Base-by-base conservation (phyloP, 2,329 filamentous ascomycete species). In the Zasmidium angulare region DNA sequence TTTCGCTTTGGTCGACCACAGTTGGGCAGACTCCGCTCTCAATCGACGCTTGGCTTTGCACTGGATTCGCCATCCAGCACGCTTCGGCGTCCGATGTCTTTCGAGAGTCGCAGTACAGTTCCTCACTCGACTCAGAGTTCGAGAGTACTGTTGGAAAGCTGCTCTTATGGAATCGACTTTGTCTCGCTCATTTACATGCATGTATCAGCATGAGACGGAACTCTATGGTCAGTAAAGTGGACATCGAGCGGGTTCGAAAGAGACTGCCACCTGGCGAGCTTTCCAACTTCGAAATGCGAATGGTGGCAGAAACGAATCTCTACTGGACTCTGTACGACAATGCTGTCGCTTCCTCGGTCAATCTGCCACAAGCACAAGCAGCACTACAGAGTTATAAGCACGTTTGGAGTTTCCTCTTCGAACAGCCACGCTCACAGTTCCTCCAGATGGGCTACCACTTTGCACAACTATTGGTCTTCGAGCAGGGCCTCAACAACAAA, bases 401-500 rank as follows among this genome's bases (percentile, higher is more conserved):
- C 11, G 55, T 49, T 0, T 61, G 76, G 77, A 68, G 69, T 50
- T 74, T 69, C 36, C 69, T 79, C 19, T 71, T 78, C 76, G 76
- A 77, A 26, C 73, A 79, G 65, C 77, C 77, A 17, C 68, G 77
- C 43, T 75, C 77, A 1, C 78, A 79, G 58, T 79, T 80, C 55
- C 70, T 80, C 2, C 69, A 76, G 26, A 79, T 81, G 77, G 78
- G 78, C 1, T 79, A 77, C 55, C 72, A 77, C 48, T 80, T 81
- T 60, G 76, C 77, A 10, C 75, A 78, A 52, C 70, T 80, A 1
- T 68, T 80, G 11, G 66, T 74, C 2, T 79, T 78, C 59, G 75
- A 78, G 49, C 72, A 76, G 62, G 72, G 72, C 11, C 66, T 77
- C 1, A 77, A 76, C 55, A 71, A 72, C 43, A 60, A 60, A 23